These are phyloP conservation scores for Spiraea crenata DNA, from an alignment of 331 rosid genomes.

Conservation along the genomic window DNA sequence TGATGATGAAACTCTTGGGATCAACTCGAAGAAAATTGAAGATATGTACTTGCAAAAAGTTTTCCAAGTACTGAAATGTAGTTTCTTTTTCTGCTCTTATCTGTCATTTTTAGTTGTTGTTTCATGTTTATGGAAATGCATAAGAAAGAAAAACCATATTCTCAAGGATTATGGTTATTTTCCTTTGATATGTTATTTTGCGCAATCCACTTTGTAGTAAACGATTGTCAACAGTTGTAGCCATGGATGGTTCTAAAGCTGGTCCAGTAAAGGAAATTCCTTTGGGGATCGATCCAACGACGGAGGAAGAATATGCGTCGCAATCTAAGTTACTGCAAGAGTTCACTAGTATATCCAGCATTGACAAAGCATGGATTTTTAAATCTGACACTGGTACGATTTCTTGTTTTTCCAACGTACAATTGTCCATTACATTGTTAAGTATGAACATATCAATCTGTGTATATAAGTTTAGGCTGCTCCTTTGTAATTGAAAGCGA, in stretches of 20 bases:
- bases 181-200: background rate
- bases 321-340: conserved; percentile 72
- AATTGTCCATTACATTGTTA: background rate
- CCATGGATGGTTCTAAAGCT: conserved; percentile 56
- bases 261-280: conserved; percentile 37
- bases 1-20: too few relatives aligned
- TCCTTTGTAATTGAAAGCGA: conserved; percentile 8
- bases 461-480: background rate
- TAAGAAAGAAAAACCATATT: too few relatives aligned
- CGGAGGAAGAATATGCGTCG: conserved; percentile 57
- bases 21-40: too few relatives aligned
- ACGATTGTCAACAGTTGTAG: conserved; percentile 32
- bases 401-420: conserved; percentile 7
- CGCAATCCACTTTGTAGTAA: conserved; percentile 25
- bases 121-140: too few relatives aligned
- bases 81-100: too few relatives aligned
- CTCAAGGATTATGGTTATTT: too few relatives aligned
- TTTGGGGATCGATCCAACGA: conserved; percentile 44
- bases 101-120: too few relatives aligned
- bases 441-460: background rate
- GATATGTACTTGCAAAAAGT: too few relatives aligned
- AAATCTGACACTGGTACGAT: conserved; percentile 46
- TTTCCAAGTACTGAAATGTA: too few relatives aligned
- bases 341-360: conserved; percentile 51
- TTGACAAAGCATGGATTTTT: conserved; percentile 80